Conservation (phyloP, 768 basidiomycete species). For the Lactifluus rugatus region DNA sequence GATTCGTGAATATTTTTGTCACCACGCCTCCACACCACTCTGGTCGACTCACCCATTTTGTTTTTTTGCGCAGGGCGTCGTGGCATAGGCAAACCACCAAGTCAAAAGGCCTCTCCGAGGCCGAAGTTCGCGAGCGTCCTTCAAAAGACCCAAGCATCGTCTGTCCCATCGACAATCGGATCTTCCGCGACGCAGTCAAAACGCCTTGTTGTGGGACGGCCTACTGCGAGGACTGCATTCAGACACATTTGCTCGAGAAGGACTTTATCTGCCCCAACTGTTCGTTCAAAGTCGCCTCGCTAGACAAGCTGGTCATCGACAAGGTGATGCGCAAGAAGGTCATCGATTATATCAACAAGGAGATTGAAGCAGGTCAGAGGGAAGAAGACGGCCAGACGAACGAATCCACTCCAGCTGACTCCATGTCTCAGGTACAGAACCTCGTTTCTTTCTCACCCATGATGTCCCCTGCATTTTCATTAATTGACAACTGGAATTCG, state of each 20-base stretch:
- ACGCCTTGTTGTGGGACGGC: constrained; percentile 87
- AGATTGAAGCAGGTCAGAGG: constrained; percentile 67
- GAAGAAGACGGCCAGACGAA: constrained; percentile 32
- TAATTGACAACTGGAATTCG: neutral
- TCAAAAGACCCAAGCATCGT: constrained; percentile 71
- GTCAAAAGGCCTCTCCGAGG: constrained; percentile 70
- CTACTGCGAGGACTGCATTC: constrained; percentile 97
- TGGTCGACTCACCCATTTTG: neutral
- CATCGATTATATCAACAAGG: constrained; percentile 70
- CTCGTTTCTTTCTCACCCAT: neutral
- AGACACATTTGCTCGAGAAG: constrained; percentile 86
- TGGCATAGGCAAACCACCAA: constrained; percentile 90
- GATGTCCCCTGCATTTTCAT: neutral
- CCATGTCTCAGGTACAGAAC: constrained; percentile 4
- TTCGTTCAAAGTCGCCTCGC: constrained; percentile 72
- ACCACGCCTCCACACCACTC: neutral
- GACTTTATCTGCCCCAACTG: constrained; percentile 94
- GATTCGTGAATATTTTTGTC: constrained; percentile 61
- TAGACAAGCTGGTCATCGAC: constrained; percentile 81
- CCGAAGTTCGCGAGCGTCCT: constrained; percentile 80
- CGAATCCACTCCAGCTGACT: constrained; percentile 7
- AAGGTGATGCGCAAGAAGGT: constrained; percentile 71
- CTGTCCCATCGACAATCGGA: constrained; percentile 87
- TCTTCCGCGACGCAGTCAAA: constrained; percentile 89
- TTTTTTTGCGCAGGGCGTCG: constrained; percentile 48